A percentile compares a stretch with the other conserved stretches of the same genome.
Evolutionary conservation across 768 basidiomycete genomes (phyloP).

Genomic region (Phlebiopsis gigantea): DNA sequence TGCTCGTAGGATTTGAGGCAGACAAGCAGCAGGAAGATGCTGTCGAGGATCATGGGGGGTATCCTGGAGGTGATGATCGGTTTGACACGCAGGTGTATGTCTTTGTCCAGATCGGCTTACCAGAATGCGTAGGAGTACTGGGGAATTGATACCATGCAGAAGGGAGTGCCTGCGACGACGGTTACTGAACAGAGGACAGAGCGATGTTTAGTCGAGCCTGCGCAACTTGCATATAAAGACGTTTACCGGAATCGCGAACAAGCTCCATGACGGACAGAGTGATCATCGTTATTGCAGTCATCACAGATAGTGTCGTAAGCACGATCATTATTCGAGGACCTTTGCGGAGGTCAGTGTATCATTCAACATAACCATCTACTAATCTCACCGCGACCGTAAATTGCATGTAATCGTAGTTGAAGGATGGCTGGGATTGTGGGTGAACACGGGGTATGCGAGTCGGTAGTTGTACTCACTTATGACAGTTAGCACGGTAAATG

Average conservation of each 20-base stretch:
- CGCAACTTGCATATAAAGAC: background rate
- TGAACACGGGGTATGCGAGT: background rate
- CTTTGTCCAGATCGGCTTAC: background rate
- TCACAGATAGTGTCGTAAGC: background rate
- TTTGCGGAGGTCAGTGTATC: background rate
- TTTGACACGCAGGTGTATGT: background rate
- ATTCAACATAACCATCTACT: background rate
- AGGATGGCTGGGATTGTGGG: background rate
- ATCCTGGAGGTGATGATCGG: background rate
- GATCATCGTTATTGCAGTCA: background rate
- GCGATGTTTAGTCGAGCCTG: background rate
- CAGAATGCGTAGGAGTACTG: background rate
- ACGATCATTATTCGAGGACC: background rate
- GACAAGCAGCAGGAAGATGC: background rate
- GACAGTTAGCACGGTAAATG: background rate
- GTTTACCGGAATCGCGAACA: background rate
- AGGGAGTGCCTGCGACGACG: background rate
- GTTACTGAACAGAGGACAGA: background rate
- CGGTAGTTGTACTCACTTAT: background rate
- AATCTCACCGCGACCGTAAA: background rate
- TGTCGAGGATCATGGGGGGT: background rate
- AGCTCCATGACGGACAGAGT: background rate
- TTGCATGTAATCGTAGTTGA: background rate
- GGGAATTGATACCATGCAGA: background rate
- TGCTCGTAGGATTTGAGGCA: background rate